Evolutionary conservation across 2,329 filamentous ascomycete species (phyloP).

Genomic region (Exutisphaerella laricina): DNA sequence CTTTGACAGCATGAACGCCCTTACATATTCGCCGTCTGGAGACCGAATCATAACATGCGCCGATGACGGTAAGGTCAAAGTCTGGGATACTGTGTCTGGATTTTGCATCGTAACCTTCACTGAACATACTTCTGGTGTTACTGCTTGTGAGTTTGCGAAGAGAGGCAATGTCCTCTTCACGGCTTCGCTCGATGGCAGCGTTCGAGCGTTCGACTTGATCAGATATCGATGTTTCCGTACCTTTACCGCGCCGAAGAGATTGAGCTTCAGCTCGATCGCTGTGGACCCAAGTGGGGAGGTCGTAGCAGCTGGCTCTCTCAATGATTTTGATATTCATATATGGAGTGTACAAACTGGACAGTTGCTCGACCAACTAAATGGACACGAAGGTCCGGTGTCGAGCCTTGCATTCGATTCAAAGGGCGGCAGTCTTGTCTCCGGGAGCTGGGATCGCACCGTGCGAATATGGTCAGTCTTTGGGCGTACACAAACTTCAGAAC

Average conservation of each 20-base stretch:
- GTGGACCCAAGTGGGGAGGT: slow-evolving; percentile 98
- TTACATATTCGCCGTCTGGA: slow-evolving; percentile 90
- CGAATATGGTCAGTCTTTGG: slow-evolving; percentile 95
- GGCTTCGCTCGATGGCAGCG: slow-evolving; percentile 85
- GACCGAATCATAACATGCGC: slow-evolving; percentile 88
- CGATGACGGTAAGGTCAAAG: slow-evolving; percentile 96
- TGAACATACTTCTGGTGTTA: slow-evolving; percentile 91
- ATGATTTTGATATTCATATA: slow-evolving; percentile 95
- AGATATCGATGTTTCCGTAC: slow-evolving; percentile 96
- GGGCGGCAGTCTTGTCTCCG: slow-evolving; percentile 76
- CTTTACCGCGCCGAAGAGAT: slow-evolving; percentile 84
- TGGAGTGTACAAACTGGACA: slow-evolving; percentile 99
- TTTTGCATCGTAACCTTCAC: slow-evolving; percentile 99
- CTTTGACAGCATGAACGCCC: slow-evolving; percentile 88
- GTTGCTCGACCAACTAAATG: slow-evolving; percentile 80
- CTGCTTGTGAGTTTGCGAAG: slow-evolving; percentile 90
- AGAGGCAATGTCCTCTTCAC: slow-evolving; percentile 95
- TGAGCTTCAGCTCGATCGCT: slow-evolving; percentile 89
- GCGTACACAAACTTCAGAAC: slow-evolving; percentile 90
- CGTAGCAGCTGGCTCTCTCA: slow-evolving; percentile 87
- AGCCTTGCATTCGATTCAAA: slow-evolving; percentile 84
- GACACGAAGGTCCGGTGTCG: slow-evolving; percentile 90
- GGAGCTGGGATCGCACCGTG: slow-evolving; percentile 94
- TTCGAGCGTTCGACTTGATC: slow-evolving; percentile 93
- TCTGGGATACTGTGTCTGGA: slow-evolving; percentile 94